phyloP scores from a whole-genome alignment of 352 stramenopile species.

The Globisporangium paddicum region DNA sequence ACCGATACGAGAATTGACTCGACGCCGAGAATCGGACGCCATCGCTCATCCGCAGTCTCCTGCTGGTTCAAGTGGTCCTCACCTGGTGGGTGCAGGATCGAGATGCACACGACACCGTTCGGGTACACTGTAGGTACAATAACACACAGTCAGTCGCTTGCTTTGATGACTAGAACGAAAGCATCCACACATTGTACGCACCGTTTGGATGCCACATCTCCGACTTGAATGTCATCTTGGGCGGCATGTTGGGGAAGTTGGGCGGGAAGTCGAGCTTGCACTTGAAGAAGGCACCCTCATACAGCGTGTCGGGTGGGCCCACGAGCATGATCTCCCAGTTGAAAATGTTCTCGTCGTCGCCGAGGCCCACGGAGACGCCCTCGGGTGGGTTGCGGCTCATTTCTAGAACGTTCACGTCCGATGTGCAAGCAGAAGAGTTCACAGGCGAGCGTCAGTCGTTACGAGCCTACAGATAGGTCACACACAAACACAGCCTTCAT shows the following conservation, averaged over 20 bases:
- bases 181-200: constrained; percentile 20
- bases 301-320: constrained; percentile 91
- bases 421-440: neutral
- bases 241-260: constrained; percentile 99
- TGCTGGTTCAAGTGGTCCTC: constrained; percentile 98
- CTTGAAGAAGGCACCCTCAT: constrained; percentile 99
- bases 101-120: constrained; percentile 99
- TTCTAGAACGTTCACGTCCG: constrained; percentile 63
- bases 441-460: neutral
- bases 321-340: constrained; percentile 99
- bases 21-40: constrained; percentile 97
- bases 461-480: neutral
- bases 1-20: constrained; percentile 95
- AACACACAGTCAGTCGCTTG: neutral
- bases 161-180: neutral
- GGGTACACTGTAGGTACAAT: constrained; percentile 87
- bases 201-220: constrained; percentile 99
- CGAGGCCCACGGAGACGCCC: constrained; percentile 96
- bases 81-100: constrained; percentile 98
- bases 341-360: constrained; percentile 98
- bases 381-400: constrained; percentile 98
- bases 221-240: constrained; percentile 98
- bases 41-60: constrained; percentile 97
- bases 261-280: constrained; percentile 95
- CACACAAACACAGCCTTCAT: neutral